Evolutionary conservation across 2,329 filamentous ascomycete species (phyloP).

Genomic region (Cucurbitaria berberidis): DNA sequence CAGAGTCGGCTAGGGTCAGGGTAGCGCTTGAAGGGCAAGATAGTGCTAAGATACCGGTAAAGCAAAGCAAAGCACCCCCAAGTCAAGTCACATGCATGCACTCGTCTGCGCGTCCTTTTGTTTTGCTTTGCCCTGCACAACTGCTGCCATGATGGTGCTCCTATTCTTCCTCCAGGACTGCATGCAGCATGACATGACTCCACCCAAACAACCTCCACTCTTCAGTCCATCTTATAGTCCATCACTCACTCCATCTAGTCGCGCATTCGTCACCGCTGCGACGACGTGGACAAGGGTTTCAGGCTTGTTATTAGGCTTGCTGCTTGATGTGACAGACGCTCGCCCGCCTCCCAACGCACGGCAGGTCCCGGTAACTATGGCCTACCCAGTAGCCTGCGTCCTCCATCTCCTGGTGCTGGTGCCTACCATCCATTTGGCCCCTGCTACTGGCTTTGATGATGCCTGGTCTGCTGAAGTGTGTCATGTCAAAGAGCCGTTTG

Average conservation of each 20-base stretch:
- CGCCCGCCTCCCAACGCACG: constrained; percentile 2
- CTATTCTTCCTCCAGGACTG: neutral
- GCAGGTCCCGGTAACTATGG: neutral
- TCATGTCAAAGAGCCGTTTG: neutral
- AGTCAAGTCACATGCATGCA: constrained; percentile 21
- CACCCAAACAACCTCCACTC: neutral
- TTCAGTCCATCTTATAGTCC: too few species aligned
- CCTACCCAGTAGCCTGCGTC: neutral
- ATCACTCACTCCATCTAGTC: too few species aligned
- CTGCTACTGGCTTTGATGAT: neutral
- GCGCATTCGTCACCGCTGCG: constrained; percentile 13
- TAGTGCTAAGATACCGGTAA: constrained; percentile 3
- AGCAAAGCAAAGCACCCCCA: constrained; percentile 7
- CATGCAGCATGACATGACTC: too few species aligned
- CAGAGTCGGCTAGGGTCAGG: neutral
- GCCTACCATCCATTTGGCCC: neutral
- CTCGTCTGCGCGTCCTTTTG: too few species aligned
- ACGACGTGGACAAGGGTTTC: neutral
- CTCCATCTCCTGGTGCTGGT: neutral
- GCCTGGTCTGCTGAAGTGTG: neutral
- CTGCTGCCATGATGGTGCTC: neutral
- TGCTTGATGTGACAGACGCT: constrained; percentile 2
- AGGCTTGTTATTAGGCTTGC: too few species aligned
- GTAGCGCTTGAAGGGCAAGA: constrained; percentile 6
- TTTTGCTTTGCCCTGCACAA: neutral